phyloP scores from a whole-genome alignment of 2,329 filamentous ascomycete species.

The Sclerotiophoma versabilis region DNA sequence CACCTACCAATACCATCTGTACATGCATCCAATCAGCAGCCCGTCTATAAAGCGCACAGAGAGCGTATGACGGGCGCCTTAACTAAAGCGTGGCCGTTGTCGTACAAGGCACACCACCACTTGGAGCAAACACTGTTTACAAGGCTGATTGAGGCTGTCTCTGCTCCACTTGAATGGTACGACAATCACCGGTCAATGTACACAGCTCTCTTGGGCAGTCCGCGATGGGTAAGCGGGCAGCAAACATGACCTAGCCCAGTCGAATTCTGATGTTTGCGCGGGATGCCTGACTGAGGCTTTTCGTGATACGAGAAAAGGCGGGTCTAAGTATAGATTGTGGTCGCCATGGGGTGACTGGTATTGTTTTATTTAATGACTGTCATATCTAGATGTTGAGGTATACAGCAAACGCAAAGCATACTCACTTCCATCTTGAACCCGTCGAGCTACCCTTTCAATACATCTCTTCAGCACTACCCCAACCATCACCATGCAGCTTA shows the following conservation, averaged over 20 bases:
- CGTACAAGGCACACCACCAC: background rate
- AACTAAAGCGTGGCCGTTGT: background rate
- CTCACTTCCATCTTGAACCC: background rate
- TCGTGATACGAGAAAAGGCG: background rate
- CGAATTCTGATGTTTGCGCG: background rate
- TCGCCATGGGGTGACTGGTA: background rate
- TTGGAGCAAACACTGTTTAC: background rate
- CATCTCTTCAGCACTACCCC: background rate
- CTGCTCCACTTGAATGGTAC: background rate
- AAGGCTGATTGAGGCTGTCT: conserved; percentile 1
- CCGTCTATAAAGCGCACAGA: background rate
- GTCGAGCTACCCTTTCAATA: no score
- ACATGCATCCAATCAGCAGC: conserved; percentile 3
- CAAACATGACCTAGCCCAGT: background rate
- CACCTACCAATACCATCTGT: background rate
- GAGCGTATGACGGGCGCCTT: background rate
- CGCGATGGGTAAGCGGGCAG: background rate
- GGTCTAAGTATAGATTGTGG: conserved; percentile 1
- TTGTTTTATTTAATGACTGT: background rate
- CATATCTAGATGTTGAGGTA: no score
- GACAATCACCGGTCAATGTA: background rate
- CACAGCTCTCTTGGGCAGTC: background rate
- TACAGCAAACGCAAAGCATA: background rate
- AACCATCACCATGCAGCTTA: conserved; percentile 5
- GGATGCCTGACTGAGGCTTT: conserved; percentile 4